Evolutionary conservation across 768 basidiomycete species (phyloP).

Genomic region (Auriscalpium vulgare): DNA sequence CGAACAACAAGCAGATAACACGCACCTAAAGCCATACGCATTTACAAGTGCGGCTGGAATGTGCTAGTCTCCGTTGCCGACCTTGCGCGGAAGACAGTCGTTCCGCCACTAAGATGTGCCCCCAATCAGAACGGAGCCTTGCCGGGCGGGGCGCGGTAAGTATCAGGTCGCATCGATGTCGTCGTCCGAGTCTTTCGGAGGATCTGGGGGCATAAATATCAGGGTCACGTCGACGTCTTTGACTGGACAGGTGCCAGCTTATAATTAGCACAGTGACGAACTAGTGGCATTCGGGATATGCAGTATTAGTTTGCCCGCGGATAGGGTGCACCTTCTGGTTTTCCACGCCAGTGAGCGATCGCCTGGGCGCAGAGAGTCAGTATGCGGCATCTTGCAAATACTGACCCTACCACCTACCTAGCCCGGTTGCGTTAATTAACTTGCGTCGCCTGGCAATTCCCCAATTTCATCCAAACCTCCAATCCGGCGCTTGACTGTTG

Average conservation of each 20-base stretch:
- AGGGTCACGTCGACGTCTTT: not conserved
- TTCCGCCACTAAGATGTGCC: too few species aligned
- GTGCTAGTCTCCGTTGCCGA: too few species aligned
- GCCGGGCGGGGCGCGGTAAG: slow-evolving; percentile 45
- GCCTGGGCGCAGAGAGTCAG: slow-evolving; percentile 24
- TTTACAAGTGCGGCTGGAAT: slow-evolving; percentile 31
- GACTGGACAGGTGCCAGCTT: too few species aligned
- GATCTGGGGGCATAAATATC: not conserved
- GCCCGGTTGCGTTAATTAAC: slow-evolving; percentile 49
- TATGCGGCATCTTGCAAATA: not conserved
- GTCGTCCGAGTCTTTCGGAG: slow-evolving; percentile 13
- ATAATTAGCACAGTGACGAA: slow-evolving; percentile 18
- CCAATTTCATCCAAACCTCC: slow-evolving; percentile 39
- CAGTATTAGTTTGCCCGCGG: slow-evolving; percentile 76
- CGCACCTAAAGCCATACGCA: too few species aligned
- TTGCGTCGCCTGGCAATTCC: slow-evolving; percentile 26
- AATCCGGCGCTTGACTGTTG: slow-evolving; percentile 32
- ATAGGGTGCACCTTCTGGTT: slow-evolving; percentile 69
- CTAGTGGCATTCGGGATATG: slow-evolving; percentile 60
- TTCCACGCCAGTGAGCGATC: slow-evolving; percentile 72
- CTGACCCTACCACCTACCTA: slow-evolving; percentile 30
- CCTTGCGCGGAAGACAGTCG: too few species aligned
- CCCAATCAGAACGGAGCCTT: slow-evolving; percentile 42
- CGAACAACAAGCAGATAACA: too few species aligned
- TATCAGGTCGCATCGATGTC: slow-evolving; percentile 55